Evolutionary conservation across 192 early-diverging fungal species (phyloP).

Genomic region (Linnemannia exigua): DNA sequence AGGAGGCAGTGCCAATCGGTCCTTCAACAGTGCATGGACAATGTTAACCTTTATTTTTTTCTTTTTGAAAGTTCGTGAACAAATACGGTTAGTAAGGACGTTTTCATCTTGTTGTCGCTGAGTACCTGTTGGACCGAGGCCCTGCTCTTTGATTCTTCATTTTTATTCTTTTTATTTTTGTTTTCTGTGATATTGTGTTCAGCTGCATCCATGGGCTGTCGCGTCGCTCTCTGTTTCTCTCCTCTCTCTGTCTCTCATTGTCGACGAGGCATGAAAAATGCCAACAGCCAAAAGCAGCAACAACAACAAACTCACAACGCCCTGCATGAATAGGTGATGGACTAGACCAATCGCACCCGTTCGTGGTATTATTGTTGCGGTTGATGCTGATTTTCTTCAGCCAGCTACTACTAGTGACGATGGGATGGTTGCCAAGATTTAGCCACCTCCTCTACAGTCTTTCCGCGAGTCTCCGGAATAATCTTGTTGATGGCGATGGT

Average conservation of each 20-base stretch:
- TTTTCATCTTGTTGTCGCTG: background rate
- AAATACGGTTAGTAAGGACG: background rate
- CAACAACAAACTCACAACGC: background rate
- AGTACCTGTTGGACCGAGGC: background rate
- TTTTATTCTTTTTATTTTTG: background rate
- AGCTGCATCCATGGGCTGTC: background rate
- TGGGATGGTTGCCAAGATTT: slow-evolving; percentile 51
- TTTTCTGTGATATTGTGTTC: background rate
- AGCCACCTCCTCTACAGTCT: slow-evolving; percentile 68
- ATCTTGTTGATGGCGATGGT: slow-evolving; percentile 64
- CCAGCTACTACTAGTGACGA: slow-evolving; percentile 12
- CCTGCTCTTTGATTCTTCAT: background rate
- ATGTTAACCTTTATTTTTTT: background rate
- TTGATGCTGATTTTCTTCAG: background rate
- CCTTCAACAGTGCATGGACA: background rate
- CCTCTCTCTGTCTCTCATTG: background rate
- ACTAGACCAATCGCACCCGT: background rate
- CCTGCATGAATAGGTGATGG: background rate
- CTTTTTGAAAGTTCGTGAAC: background rate
- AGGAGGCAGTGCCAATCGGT: background rate
- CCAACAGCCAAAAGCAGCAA: background rate
- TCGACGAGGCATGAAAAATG: background rate
- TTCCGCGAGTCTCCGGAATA: slow-evolving; percentile 81
- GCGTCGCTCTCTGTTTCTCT: background rate
- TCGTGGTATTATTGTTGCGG: background rate